Base-by-base conservation (phyloP, 345 rosid species). In the Aegle marmelos region DNA sequence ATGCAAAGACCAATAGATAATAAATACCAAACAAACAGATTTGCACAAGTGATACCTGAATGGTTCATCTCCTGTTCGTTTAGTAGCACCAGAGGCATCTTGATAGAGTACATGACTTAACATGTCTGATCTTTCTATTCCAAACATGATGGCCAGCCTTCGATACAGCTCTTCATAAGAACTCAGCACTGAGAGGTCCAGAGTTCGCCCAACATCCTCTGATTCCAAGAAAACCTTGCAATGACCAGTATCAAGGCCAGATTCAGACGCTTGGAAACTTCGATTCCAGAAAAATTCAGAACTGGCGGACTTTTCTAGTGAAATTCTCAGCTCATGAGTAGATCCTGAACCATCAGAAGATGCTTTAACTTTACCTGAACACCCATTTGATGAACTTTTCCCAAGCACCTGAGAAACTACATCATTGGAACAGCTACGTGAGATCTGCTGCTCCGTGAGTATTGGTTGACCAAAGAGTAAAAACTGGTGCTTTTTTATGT, bases 211-310 rank as follows among this genome's bases (percentile, higher is more conserved):
- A 31, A 92, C 90, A 79, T 93, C 97, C 77, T 92, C 97, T 2
- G 98, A 90, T 77, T 93, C 97, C 92, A 93, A 83, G 86, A 95
- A 95, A 17, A 93, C 98, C 84, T 93, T 95, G 86, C 99, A 92
- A 76, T 89, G 97, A 82, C 94, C 95, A 0, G 91, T 88, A 67
- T 89, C 91, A 14, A 83, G 84, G 72, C 75, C 80, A 22, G 74
- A 71, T 76, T 87, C 90, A 68, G 80, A 50, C 27, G 64, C 68
- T 34, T 73, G 83, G 25, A 78, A 77, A 64, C 85, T 79, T 37
- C 72, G 88, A 74, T 80, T 83, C 95, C 91, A 92, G 70, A 86
- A 81, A 62, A 85, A 90, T 7, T 83, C 78, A 22, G 83, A 76
- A 79, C 77, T 45, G 1, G 85, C 72, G 5, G 79, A 41, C 74